Base-by-base conservation (phyloP, 495 filamentous ascomycete species). In the Penicillium bovifimosum region DNA sequence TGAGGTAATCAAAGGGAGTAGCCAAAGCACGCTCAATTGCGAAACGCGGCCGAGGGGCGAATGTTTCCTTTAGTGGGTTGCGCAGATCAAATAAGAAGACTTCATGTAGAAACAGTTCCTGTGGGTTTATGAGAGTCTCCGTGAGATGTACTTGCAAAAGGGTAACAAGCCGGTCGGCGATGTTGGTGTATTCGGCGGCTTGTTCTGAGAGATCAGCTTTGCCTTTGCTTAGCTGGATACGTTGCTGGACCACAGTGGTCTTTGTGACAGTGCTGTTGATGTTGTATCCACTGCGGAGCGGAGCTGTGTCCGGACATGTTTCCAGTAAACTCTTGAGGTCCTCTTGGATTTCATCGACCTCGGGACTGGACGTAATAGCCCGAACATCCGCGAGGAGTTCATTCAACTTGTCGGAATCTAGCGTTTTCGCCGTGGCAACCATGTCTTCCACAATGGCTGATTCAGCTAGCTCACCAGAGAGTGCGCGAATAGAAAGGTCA, bases 211-310 rank as follows among this genome's bases (percentile, higher is more conserved):
- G 71, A 18, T 79, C 76, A 1, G 88, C 81, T 53, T 86, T 87
- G 58, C 90, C 85, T 56, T 86, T 88, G 67, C 85, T 93, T 39
- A 98, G 75, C 60, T 87, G 85, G 7, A 96, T 86, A 55, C 87
- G 90, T 60, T 96, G 88, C 41, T 88, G 86, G 18, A 96, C 81
- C 14, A 96, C 84, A 0, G 91, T 95, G 2, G 90, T 89, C 51
- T 88, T 82, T 6, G 95, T 70, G 24, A 85, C 79, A 36, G 84
- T 81, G 69, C 82, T 84, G 31, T 84, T 80, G 14, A 85, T 75
- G 38, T 84, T 83, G 60, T 95, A 86, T 60, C 85, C 85, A 66
- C 86, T 95, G 41, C 82, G 80, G n/a, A 91, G 75, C 16, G 78
- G 68, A 34, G 69, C 68, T 49, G 72, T 66, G 16, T 70, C 62